Conservation (phyloP, 352 stramenopile species). For the Pythium aristosporum region DNA sequence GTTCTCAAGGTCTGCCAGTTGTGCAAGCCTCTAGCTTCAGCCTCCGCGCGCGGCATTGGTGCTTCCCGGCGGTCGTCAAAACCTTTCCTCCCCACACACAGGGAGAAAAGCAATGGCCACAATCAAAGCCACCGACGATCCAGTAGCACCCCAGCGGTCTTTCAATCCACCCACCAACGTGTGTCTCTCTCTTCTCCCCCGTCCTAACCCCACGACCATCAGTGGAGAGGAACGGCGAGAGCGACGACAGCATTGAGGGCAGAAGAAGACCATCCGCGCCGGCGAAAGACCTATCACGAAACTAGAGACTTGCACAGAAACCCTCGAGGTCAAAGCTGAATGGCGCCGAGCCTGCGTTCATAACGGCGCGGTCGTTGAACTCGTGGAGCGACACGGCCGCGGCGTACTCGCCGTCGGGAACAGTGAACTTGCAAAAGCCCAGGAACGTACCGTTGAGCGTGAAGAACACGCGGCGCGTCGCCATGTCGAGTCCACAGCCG, state of each 20-base stretch:
- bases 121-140: constrained; percentile 18
- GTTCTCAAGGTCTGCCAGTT: constrained; percentile 17
- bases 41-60: constrained; percentile 18
- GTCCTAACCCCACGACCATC: neutral
- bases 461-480: constrained; percentile 67
- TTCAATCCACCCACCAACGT: neutral
- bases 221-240: neutral
- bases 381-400: constrained; percentile 77
- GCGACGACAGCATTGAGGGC: neutral
- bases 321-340: constrained; percentile 84
- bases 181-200: neutral
- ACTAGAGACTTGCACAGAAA: constrained; percentile 88
- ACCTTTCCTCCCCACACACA: neutral
- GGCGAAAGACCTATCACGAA: constrained; percentile 13
- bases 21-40: constrained; percentile 34
- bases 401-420: constrained; percentile 64
- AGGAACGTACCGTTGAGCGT: constrained; percentile 75
- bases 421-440: constrained; percentile 37
- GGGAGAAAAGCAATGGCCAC: constrained; percentile 1
- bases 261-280: neutral
- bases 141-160: constrained; percentile 14
- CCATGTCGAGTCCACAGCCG: constrained; percentile 72
- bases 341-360: constrained; percentile 70
- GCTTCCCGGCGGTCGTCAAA: constrained; percentile 25
- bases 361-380: constrained; percentile 62